Percentiles rank a stretch among this genome's conserved stretches.
Conservation (phyloP, 2,329 filamentous ascomycete species). For the Blumeria graminis region DNA sequence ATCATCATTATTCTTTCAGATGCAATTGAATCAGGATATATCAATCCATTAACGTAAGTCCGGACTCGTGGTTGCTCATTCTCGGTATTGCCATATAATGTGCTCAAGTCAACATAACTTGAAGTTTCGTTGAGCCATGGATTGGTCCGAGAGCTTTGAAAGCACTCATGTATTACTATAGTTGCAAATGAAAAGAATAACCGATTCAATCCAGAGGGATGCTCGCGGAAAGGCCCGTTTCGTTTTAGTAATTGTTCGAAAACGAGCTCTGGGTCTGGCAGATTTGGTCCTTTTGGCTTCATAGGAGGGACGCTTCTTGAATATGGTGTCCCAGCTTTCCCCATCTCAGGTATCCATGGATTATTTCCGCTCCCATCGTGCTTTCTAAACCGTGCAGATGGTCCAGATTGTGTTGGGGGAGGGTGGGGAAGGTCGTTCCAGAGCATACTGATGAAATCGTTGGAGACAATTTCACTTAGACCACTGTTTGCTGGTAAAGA, state of each 20-base stretch:
- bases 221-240: conserved; percentile 18
- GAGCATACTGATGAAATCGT: conserved; percentile 27
- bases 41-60: conserved; percentile 20
- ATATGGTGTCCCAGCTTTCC: conserved; percentile 25
- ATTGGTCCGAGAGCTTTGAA: conserved; percentile 19
- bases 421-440: conserved; percentile 28
- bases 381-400: conserved; percentile 19
- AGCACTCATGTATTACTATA: conserved; percentile 23
- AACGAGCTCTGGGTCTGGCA: conserved; percentile 23
- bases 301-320: conserved; percentile 20
- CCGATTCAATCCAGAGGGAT: conserved; percentile 21
- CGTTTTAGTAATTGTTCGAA: conserved; percentile 22
- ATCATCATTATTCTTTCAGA: conserved; percentile 23
- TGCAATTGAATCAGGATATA: conserved; percentile 21
- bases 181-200: conserved; percentile 24
- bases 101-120: conserved; percentile 23
- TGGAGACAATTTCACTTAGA: conserved; percentile 21
- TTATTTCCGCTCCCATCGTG: conserved; percentile 24
- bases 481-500: conserved; percentile 24
- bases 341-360: conserved; percentile 25
- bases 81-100: conserved; percentile 21
- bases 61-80: conserved; percentile 20
- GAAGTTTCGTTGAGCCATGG: conserved; percentile 22
- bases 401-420: conserved; percentile 21
- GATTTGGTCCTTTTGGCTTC: conserved; percentile 24